Evolutionary conservation across 2,329 filamentous ascomycete species (phyloP), one percentile per base, ranked within the genome.

Genomic region (Exophiala oligosperma): DNA sequence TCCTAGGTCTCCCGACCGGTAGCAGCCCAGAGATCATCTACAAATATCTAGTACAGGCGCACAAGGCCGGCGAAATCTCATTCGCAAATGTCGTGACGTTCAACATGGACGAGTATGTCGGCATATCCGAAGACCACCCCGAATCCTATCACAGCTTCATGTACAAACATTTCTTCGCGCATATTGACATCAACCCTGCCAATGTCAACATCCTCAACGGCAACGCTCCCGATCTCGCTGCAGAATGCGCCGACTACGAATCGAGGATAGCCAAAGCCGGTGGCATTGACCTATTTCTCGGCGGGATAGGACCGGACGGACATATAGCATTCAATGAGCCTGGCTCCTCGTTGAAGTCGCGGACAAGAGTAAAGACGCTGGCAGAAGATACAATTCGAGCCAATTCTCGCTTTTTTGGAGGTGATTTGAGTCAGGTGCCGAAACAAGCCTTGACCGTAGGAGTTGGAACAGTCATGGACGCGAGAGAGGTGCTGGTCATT

Each of bases 71-170:
- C 52, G 71, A 90, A 70, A 86, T 95, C 69, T 93, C 90, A 1
- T 95, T 95, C 72, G 86, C 88, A 70, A 84, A 95, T 87, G 90
- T 95, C 69, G 84, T 94, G 70, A 95, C 91, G 26, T 95, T 95
- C 81, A 94, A 94, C 75, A 94, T 94, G 91, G 91, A 95, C 75
- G 91, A 95, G 76, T 95, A 95, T 69, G 89, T 94, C 65, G 89
- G 88, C 57, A 83, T 95, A 62, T 87, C 90, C 35, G 85, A 89
- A 68, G 89, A 92, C 67, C 90, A 95, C 72, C 86, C 90, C 11
- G 87, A 94, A 73, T 91, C 87, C 68, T 95, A 95, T 76, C 91
- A 95, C 77, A 90, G 87, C 64, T 95, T 94, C 79, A 94, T 95
- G 91, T 95, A 92, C 83, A 90, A 89, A 75, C 83, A 94, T 76